Base-by-base conservation (phyloP, 495 filamentous ascomycete genomes). In the Aspergillus egyptiacus region DNA sequence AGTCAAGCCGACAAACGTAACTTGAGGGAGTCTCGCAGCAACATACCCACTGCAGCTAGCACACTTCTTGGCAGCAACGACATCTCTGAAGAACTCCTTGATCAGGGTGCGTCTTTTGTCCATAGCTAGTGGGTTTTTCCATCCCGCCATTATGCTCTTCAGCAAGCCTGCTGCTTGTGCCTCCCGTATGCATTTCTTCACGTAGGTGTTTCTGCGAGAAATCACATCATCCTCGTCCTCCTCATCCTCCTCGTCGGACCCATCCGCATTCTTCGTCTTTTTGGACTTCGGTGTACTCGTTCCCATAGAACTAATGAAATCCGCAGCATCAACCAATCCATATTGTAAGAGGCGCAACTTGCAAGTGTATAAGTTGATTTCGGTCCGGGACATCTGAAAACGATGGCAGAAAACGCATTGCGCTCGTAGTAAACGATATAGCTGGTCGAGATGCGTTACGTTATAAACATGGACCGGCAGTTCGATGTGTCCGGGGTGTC, bases 401-500 rank as follows among this genome's bases (percentile, higher is more conserved):
- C 79, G 80, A 56, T 87, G 83, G 69, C 94, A 99, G 67, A 91
- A 96, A 43, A 83, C 75, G 66, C 94, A 99, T 70, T 88, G 86
- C 32, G 85, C 83, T 44, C 87, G 81, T 27, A 99, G 74, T 14
- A 99, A 70, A 22, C 87, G 81, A 43, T 91, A 77, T 43, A 87
- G 73, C 65, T 96, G 91, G 62, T 94, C 89, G 74, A 99, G 84
- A 66, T 95, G 95, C 0, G 87, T 84, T 19, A 89, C 85, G 70
- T 96, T 91, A 63, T 96, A 99, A 40, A 96, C 83, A 34, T 85
- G 86, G 9, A 91, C 82, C 3, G 94, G 91, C 20, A 99, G 81
- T 55, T 96, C 89, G 63, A 99, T 94, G 63, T 97, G 93, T 40
- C 94, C 94, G 25, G 82, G 77, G 71, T 99, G 94, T 50, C 94